Evolutionary conservation across 306 rosid species (phyloP).

Genomic region (Inga oerstediana): DNA sequence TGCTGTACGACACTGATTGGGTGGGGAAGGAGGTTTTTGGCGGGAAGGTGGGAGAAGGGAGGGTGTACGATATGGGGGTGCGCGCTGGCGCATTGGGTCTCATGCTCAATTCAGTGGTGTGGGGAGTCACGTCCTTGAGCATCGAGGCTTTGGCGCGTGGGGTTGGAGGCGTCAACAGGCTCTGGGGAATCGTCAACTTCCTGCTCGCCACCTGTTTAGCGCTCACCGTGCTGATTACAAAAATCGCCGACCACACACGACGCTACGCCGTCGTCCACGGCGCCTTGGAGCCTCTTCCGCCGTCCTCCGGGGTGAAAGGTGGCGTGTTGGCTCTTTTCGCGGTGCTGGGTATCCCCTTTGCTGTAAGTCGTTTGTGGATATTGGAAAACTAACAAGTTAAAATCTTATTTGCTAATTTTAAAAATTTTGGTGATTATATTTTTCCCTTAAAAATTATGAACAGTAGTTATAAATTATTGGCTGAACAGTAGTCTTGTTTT

Average conservation of each 20-base stretch:
- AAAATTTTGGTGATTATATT: neutral
- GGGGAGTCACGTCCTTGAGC: constrained; percentile 50
- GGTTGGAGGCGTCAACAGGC: constrained; percentile 63
- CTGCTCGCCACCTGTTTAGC: constrained; percentile 53
- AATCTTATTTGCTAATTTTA: neutral
- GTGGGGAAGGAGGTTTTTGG: constrained; percentile 86
- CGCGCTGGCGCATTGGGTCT: constrained; percentile 58
- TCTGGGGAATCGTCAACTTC: constrained; percentile 74
- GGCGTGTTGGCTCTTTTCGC: constrained; percentile 61
- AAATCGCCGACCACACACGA: constrained; percentile 44
- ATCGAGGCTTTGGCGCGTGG: constrained; percentile 50
- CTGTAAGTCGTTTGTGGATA: constrained; percentile 47
- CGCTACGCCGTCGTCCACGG: neutral
- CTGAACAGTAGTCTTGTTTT: too few relatives aligned
- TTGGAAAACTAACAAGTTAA: neutral
- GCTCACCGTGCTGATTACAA: constrained; percentile 52
- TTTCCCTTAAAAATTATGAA: neutral
- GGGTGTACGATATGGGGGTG: constrained; percentile 54
- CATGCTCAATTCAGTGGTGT: constrained; percentile 63
- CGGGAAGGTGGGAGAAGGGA: constrained; percentile 38
- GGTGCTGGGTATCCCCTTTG: constrained; percentile 62
- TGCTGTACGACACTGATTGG: constrained; percentile 82
- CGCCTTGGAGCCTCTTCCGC: constrained; percentile 13
- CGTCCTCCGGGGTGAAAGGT: constrained; percentile 33
- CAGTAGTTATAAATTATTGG: too few relatives aligned